Conservation (phyloP, 2,329 filamentous ascomycete species). For the Sporothrix mexicana region DNA sequence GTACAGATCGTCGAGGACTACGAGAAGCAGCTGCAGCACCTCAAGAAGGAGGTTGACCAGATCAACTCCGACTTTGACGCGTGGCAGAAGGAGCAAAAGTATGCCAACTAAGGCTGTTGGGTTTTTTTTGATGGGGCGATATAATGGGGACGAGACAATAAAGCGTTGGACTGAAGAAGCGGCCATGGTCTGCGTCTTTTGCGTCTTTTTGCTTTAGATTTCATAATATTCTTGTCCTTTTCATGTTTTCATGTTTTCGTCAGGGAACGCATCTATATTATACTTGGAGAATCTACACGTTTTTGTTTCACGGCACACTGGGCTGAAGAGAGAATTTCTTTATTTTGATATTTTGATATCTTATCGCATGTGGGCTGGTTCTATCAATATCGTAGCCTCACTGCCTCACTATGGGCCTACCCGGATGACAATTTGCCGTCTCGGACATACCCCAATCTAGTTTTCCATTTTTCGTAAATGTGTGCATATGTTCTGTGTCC, state of each 20-base stretch:
- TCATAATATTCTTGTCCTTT: background rate
- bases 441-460: background rate
- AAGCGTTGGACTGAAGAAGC: background rate
- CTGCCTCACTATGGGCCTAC: background rate
- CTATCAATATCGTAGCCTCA: background rate
- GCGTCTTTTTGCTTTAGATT: background rate
- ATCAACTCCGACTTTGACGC: conserved; percentile 63
- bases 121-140: background rate
- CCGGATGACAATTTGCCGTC: no score
- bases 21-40: conserved; percentile 76
- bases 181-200: background rate
- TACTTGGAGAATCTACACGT: conserved; percentile 10
- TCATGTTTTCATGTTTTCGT: background rate
- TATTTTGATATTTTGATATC: background rate
- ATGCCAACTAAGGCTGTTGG: background rate
- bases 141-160: background rate
- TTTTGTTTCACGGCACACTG: background rate
- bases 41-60: conserved; percentile 73
- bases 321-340: background rate
- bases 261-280: conserved; percentile 12
- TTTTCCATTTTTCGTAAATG: background rate
- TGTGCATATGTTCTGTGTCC: background rate
- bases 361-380: conserved; percentile 5
- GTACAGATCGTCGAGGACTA: conserved; percentile 77
- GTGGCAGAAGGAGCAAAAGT: conserved; percentile 58